These are phyloP conservation scores for Inonotus hispidus DNA, from an alignment of 1,284 basidiomycete genomes.

Conservation along the genomic window DNA sequence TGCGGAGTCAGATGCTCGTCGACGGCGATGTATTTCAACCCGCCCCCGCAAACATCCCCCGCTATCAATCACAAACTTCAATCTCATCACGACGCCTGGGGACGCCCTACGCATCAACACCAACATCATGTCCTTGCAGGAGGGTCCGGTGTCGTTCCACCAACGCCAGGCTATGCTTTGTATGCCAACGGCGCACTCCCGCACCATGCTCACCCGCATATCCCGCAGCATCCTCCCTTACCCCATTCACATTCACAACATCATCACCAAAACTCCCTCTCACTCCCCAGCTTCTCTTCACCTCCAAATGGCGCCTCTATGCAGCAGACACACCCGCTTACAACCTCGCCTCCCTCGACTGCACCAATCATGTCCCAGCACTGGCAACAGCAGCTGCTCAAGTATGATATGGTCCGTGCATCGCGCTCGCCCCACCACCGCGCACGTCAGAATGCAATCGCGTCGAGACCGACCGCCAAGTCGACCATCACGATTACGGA, in stretches of 20 bases:
- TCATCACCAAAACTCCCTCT: slow-evolving; percentile 70
- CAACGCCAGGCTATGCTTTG: slow-evolving; percentile 62
- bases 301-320: slow-evolving; percentile 56
- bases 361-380: slow-evolving; percentile 64
- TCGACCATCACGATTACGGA: slow-evolving; percentile 81
- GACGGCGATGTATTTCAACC: slow-evolving; percentile 56
- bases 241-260: slow-evolving; percentile 57
- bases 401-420: slow-evolving; percentile 74
- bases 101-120: slow-evolving; percentile 38
- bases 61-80: slow-evolving; percentile 70
- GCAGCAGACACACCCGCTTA: slow-evolving; percentile 49
- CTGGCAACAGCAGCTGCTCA: slow-evolving; percentile 78
- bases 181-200: slow-evolving; percentile 67
- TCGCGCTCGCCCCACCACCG: slow-evolving; percentile 76
- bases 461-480: slow-evolving; percentile 70
- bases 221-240: slow-evolving; percentile 47
- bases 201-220: slow-evolving; percentile 49
- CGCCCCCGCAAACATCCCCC: slow-evolving; percentile 70
- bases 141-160: slow-evolving; percentile 50
- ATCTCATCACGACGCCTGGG: slow-evolving; percentile 63
- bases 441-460: slow-evolving; percentile 74
- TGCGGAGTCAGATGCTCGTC: slow-evolving; percentile 15
- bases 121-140: slow-evolving; percentile 53
- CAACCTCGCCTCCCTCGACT: slow-evolving; percentile 55
- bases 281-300: slow-evolving; percentile 56